Percentiles rank a stretch among this genome's conserved stretches.
Conservation (phyloP, 2,329 filamentous ascomycete genomes). For the Talaromyces islandicus region DNA sequence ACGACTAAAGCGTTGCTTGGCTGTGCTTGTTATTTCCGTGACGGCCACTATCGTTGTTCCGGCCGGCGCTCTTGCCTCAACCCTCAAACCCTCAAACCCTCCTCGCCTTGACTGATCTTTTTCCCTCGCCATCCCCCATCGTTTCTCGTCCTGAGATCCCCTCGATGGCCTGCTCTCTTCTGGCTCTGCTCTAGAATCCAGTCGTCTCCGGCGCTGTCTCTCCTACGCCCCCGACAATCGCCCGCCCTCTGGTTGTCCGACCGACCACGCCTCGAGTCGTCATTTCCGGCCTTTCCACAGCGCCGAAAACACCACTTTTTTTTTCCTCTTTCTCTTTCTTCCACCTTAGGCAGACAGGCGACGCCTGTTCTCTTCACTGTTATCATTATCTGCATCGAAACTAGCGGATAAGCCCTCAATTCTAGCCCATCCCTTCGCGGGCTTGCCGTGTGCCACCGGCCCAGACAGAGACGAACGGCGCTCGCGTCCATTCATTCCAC, state of each 20-base stretch:
- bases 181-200: not conserved
- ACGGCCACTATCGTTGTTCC: slow-evolving; percentile 10
- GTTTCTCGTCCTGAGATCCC: not conserved
- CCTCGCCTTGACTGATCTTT: not conserved
- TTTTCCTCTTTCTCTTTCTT: not conserved
- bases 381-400: not conserved
- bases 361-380: not conserved
- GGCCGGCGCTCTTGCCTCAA: slow-evolving; percentile 8
- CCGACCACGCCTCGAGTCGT: slow-evolving; percentile 5
- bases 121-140: not conserved
- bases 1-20: too few species aligned
- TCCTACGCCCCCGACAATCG: not conserved
- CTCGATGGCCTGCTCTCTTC: not conserved
- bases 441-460: not conserved
- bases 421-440: slow-evolving; percentile 1
- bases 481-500: slow-evolving; percentile 14
- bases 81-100: not conserved
- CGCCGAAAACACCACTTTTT: not conserved
- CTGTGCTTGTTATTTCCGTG: not conserved
- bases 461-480: not conserved
- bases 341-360: not conserved
- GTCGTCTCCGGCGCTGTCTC: not conserved
- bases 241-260: slow-evolving; percentile 7
- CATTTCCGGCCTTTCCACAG: slow-evolving; percentile 5
- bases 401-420: too few species aligned